Evolutionary conservation across 2,329 filamentous ascomycete genomes (phyloP), one percentile per base, ranked within the genome.

Genomic region (Mariannaea elegans): DNA sequence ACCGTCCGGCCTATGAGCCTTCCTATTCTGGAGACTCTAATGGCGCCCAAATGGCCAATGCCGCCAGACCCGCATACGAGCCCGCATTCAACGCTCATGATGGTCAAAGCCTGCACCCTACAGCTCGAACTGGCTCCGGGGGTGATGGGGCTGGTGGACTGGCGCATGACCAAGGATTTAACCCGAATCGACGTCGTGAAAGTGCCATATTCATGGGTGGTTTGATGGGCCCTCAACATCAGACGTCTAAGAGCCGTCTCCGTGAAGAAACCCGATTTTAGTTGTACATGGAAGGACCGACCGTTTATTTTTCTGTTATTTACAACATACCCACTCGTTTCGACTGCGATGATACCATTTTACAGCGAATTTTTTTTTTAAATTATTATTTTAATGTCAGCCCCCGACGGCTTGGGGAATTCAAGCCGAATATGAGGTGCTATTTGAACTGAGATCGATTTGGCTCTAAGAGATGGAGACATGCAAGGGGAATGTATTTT

Each of bases 161-260:
- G 19, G 59, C 67, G 14, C 68, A 74, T 59, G 80, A 83, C 46
- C 79, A 79, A 55, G 67, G 64, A 61, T 82, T 77, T 21, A 84
- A 84, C 48, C 68, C 67, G 61, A 84, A 78, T 38, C 84, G 81
- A 69, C 80, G 85, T 47, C 82, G 87, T 48, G 87, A 90, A 73
- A 90, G 87, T 67, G 78, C 80, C 44, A 85, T 89, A 73, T 85
- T 87, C 61, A 79, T 83, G 69, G 78, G 82, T 58, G 77, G 77
- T 18, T 77, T 82, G 64, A 72, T 76, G 49, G 78, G 80, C 23
- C 72, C 85, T 29, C 82, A 78, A 52, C 78, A 81, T 18, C 83
- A 85, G 65, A 75, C 76, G 36, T 83, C 82, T 0, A 83, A 81
- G 69, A 85, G 82, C 64, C 83, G 83, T 10, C 75, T 86, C 31